phyloP scores from a whole-genome alignment of 345 rosid species.

The Conringia planisiliqua region DNA sequence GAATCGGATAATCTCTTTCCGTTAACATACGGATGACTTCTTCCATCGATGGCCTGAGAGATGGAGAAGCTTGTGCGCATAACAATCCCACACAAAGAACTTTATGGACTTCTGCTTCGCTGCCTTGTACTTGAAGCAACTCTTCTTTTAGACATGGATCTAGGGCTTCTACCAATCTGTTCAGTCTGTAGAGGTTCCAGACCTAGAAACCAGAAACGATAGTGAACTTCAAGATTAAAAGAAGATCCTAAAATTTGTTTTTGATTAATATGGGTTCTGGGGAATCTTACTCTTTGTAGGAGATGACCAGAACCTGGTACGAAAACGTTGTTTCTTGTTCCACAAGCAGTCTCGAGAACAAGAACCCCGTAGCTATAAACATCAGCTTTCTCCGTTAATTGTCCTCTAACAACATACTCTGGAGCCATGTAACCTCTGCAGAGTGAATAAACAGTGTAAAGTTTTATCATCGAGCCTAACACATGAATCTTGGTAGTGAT shows the following conservation, averaged over 20 bases:
- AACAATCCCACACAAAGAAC: slow-evolving; percentile 21
- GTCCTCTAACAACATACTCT: slow-evolving; percentile 44
- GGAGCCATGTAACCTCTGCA: slow-evolving; percentile 55
- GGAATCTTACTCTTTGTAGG: slow-evolving; percentile 18
- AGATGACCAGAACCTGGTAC: slow-evolving; percentile 20
- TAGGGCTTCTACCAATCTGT: slow-evolving; percentile 24
- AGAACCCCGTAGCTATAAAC: slow-evolving; percentile 50
- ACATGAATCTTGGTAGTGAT: not conserved
- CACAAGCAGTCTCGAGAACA: slow-evolving; percentile 45
- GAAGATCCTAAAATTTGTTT: not conserved
- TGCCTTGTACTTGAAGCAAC: slow-evolving; percentile 15
- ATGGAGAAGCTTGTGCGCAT: slow-evolving; percentile 35
- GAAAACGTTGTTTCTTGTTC: slow-evolving; percentile 33
- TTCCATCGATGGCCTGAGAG: slow-evolving; percentile 20
- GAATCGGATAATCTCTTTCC: slow-evolving; percentile 19
- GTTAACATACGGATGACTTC: slow-evolving; percentile 23
- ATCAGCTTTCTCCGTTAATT: slow-evolving; percentile 47
- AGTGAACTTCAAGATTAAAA: not conserved
- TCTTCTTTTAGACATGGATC: slow-evolving; percentile 28
- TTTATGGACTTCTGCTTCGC: slow-evolving; percentile 14
- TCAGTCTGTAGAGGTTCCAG: slow-evolving; percentile 34
- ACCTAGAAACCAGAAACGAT: slow-evolving; percentile 11
- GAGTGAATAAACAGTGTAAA: not conserved
- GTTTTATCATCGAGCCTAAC: not conserved
- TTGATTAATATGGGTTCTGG: slow-evolving; percentile 12